These are phyloP conservation scores for Pythium monospermum DNA, from an alignment of 352 stramenopile species.

Conservation along the genomic window DNA sequence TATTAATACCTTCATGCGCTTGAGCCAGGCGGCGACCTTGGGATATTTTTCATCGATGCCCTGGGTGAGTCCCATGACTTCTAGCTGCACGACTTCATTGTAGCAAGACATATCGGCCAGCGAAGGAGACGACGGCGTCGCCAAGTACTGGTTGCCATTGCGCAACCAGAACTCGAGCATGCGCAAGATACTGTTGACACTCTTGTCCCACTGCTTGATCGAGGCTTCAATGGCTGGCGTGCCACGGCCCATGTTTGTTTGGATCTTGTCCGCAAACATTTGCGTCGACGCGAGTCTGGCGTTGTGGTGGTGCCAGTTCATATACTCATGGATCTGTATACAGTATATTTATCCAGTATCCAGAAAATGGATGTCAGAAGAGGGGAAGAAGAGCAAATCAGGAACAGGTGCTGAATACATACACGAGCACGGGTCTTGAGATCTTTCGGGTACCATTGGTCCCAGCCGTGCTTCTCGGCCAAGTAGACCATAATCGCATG, in stretches of 20 bases:
- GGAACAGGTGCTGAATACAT: too few relatives aligned
- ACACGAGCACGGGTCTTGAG: conserved; percentile 33
- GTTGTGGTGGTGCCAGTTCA: conserved; percentile 76
- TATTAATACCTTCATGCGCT: background rate
- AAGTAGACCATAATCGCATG: conserved; percentile 49
- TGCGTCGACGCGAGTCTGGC: conserved; percentile 49
- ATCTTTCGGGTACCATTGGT: conserved; percentile 42
- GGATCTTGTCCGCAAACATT: conserved; percentile 61
- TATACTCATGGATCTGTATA: conserved; percentile 76
- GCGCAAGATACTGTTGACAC: background rate
- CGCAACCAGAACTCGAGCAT: background rate
- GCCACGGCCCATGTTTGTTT: conserved; percentile 42
- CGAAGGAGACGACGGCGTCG: background rate
- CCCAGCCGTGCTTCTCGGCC: conserved; percentile 47
- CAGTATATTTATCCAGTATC: too few relatives aligned
- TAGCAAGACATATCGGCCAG: background rate
- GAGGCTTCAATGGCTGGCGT: background rate
- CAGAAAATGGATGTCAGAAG: too few relatives aligned
- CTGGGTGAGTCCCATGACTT: background rate
- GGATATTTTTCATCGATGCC: background rate
- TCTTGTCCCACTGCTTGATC: background rate
- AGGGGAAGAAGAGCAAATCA: too few relatives aligned
- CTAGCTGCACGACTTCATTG: background rate
- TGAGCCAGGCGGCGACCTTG: background rate
- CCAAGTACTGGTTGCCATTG: background rate